Evolutionary conservation across 148 eudicot genomes (phyloP).

Genomic region (Bassia scoparia): DNA sequence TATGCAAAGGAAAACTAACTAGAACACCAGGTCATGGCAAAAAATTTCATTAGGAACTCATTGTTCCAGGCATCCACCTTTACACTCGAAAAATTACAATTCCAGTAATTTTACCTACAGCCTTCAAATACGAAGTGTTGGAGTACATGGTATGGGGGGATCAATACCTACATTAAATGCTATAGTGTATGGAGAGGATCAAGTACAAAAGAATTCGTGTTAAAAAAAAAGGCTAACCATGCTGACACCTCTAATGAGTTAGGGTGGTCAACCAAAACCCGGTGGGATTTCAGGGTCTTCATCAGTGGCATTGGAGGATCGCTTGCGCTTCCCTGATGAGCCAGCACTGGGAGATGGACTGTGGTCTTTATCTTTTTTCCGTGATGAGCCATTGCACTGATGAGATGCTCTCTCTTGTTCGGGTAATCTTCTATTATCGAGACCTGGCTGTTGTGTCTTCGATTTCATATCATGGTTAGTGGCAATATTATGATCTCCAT

Average conservation of each 20-base stretch:
- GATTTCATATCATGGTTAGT: slow-evolving; percentile 23
- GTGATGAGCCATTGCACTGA: slow-evolving; percentile 11
- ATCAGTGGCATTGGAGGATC: slow-evolving; percentile 36
- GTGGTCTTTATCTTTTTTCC: slow-evolving; percentile 24
- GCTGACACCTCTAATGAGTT: background rate
- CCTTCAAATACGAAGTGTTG: too few relatives aligned
- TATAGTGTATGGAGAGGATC: background rate
- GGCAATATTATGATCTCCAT: slow-evolving; percentile 31
- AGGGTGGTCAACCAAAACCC: slow-evolving; percentile 59
- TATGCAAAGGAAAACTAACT: too few relatives aligned
- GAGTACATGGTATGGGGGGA: background rate
- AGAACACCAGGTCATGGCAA: too few relatives aligned
- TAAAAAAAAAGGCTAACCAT: background rate
- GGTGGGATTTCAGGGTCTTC: slow-evolving; percentile 89
- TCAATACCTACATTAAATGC: background rate
- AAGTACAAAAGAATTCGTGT: background rate
- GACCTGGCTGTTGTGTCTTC: slow-evolving; percentile 20
- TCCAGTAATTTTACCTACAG: background rate
- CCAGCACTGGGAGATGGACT: slow-evolving; percentile 46
- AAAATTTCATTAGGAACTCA: background rate
- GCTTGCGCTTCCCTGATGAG: slow-evolving; percentile 27
- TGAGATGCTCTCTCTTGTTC: slow-evolving; percentile 28
- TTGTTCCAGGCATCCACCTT: background rate
- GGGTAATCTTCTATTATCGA: slow-evolving; percentile 20
- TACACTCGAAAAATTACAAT: background rate